Percentiles rank a stretch among this genome's conserved stretches.
Evolutionary conservation across 2,329 filamentous ascomycete species (phyloP).

Genomic region (Aureobasidium sp.): DNA sequence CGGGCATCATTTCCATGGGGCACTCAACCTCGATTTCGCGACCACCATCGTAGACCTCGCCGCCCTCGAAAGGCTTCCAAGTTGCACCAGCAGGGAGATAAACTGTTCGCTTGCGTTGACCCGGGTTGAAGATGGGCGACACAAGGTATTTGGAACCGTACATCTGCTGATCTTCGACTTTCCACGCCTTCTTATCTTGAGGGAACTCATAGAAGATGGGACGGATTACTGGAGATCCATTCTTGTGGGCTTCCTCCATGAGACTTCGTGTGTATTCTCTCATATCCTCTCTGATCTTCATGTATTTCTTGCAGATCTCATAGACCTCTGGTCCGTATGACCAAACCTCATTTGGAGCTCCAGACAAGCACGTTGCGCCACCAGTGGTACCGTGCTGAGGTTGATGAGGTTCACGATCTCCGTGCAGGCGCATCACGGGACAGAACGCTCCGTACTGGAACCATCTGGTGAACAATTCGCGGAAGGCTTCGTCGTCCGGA

Average conservation of each 20-base stretch:
- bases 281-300: conserved; percentile 64
- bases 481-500: conserved; percentile 60
- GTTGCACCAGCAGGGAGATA: conserved; percentile 58
- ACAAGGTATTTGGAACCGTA: conserved; percentile 67
- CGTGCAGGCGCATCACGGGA: conserved; percentile 73
- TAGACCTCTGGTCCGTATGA: conserved; percentile 69
- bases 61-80: conserved; percentile 50
- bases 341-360: conserved; percentile 71
- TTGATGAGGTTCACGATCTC: conserved; percentile 68
- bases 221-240: conserved; percentile 68
- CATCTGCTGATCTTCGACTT: conserved; percentile 69
- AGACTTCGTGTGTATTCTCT: conserved; percentile 63
- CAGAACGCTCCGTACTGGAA: conserved; percentile 76
- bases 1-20: conserved; percentile 54
- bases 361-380: conserved; percentile 44
- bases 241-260: conserved; percentile 67
- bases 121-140: conserved; percentile 61
- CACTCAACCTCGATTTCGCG: conserved; percentile 45
- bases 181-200: conserved; percentile 59
- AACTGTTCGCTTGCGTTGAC: conserved; percentile 47
- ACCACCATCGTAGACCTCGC: conserved; percentile 43
- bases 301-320: conserved; percentile 65
- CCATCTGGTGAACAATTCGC: conserved; percentile 72
- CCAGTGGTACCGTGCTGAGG: conserved; percentile 43
- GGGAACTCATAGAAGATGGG: conserved; percentile 73